Evolutionary conservation across 805 yeast genomes (phyloP), one percentile per base, ranked within the genome.

Genomic region (Myxozyma geophila): DNA sequence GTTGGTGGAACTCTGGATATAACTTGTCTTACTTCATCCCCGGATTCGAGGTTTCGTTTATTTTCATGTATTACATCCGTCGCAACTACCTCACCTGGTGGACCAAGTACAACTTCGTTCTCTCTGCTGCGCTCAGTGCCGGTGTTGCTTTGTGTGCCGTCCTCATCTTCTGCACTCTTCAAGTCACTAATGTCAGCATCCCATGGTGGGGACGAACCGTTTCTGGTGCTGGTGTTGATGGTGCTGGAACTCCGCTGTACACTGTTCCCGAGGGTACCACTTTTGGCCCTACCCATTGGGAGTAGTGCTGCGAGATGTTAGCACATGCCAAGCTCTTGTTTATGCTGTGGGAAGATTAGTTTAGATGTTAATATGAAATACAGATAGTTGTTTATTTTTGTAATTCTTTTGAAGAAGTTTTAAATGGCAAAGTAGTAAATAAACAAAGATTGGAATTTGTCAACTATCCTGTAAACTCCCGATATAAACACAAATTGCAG

Each of bases 201-300:
- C 65, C 74, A 47, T 87, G 91, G 91, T 87, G 91, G 91, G 91
- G 91, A 0, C 86, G 85, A 62, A 73, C 63, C 13, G 80, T 77
- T 10, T 67, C 15, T 10, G 53, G 39, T 4, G 63, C 64, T 19
- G 72, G 72, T 13, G 50, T 68, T 15, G 74, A 70, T 48, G 71
- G 67, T 1, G 47, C 62, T 23, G 43, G 28, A 8, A n/a, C 73
- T 9, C 58, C 62, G 21, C 50, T 59, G 33, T 58, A 35, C 12
- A 37, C 46, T 7, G 37, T 72, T 15, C 73, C 75, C 1, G 70
- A 64, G n/a, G 55, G 67, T 39, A 74, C 69, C 8, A 69, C 71
- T 64, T 74, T 74, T 50, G 77, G 77, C 9, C 75, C 75, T 8
- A 33, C 58, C 6, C 63, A 57, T 19, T 74, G 72, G 37, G 50